phyloP scores from a whole-genome alignment of 768 basidiomycete species.

The Mycena leptocephala region DNA sequence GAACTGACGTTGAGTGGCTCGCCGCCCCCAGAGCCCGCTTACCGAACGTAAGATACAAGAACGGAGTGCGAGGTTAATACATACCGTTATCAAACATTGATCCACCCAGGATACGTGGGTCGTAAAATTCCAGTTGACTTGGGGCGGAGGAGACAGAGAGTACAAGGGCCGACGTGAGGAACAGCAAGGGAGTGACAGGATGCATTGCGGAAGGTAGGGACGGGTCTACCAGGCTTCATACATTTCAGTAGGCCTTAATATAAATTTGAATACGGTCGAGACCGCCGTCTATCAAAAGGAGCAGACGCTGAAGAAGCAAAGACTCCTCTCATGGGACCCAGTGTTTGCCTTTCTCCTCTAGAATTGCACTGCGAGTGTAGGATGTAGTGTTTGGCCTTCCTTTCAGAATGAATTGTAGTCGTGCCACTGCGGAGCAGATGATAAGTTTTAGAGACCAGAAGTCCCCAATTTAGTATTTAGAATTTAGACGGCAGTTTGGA shows the following conservation, averaged over 20 bases:
- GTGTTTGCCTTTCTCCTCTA: too few species aligned
- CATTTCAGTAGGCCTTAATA: not conserved
- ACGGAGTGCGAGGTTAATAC: not conserved
- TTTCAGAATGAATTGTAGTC: too few species aligned
- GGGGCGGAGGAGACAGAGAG: not conserved
- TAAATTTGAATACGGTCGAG: not conserved
- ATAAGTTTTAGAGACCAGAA: too few species aligned
- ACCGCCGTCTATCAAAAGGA: not conserved
- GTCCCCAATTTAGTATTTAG: too few species aligned
- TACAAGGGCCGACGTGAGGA: not conserved
- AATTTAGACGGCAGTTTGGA: too few species aligned
- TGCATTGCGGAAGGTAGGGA: not conserved
- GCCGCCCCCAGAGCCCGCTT: not conserved
- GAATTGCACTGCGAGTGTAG: too few species aligned
- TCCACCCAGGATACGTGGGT: not conserved
- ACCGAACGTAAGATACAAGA: not conserved
- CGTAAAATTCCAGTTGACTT: constrained; percentile 10
- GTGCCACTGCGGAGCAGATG: too few species aligned
- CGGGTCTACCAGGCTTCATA: too few species aligned
- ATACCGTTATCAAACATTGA: constrained; percentile 12
- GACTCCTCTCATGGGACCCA: too few species aligned
- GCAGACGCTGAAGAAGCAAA: too few species aligned
- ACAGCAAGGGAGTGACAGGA: not conserved
- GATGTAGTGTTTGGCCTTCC: too few species aligned
- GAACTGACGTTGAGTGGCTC: constrained; percentile 22